These are phyloP conservation scores for Begonia loranthoides DNA, from an alignment of 306 rosid species.

Conservation along the genomic window DNA sequence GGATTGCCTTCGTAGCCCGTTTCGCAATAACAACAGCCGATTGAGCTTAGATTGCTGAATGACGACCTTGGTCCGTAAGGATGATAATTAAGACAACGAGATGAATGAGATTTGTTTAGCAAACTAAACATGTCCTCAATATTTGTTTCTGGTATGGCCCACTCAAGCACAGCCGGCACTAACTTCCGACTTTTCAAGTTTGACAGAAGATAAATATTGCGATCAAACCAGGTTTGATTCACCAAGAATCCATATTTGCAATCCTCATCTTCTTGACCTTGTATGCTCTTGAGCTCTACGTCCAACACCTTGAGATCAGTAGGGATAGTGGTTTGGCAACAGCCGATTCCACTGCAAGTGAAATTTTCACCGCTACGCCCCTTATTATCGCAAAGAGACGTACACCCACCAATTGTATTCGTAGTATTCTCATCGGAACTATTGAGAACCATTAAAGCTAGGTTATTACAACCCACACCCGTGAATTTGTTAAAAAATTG, in stretches of 20 bases:
- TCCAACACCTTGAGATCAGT: neutral
- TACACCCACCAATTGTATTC: neutral
- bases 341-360: neutral
- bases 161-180: conserved; percentile 14
- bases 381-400: neutral
- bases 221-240: neutral
- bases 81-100: too few relatives aligned
- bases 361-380: neutral
- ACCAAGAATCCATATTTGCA: conserved; percentile 10
- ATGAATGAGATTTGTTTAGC: too few relatives aligned
- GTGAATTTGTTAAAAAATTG: neutral
- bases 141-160: conserved; percentile 3
- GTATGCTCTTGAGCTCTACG: neutral
- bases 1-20: neutral
- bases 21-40: neutral
- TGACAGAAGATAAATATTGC: too few relatives aligned
- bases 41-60: too few relatives aligned
- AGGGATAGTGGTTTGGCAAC: conserved; percentile 11
- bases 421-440: neutral
- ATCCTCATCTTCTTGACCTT: neutral
- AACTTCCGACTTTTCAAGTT: neutral
- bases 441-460: neutral
- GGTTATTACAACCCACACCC: neutral
- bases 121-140: too few relatives aligned
- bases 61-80: too few relatives aligned